Conservation (phyloP, 257 asterid species). For the Scutellaria galericulata region DNA sequence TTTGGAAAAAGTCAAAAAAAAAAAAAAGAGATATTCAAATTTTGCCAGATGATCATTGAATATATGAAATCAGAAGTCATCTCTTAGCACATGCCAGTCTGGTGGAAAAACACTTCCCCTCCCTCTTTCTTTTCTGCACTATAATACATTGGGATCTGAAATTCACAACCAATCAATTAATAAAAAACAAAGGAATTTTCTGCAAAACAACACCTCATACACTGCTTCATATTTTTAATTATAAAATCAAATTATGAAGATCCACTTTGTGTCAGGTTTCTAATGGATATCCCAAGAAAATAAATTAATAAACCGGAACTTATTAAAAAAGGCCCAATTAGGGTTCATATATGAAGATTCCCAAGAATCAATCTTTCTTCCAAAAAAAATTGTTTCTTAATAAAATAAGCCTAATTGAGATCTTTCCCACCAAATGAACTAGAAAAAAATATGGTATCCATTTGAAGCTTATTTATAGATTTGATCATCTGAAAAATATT, state of each 20-base stretch:
- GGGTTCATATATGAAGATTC: slow-evolving; percentile 35
- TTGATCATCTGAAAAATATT: neutral
- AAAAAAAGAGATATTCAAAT: slow-evolving; percentile 32
- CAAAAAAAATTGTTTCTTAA: neutral
- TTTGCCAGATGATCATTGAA: slow-evolving; percentile 43
- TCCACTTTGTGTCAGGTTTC: slow-evolving; percentile 39
- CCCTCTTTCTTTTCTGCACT: slow-evolving; percentile 37
- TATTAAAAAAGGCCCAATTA: slow-evolving; percentile 5
- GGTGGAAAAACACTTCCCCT: slow-evolving; percentile 8
- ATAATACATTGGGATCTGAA: slow-evolving; percentile 53
- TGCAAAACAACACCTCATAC: slow-evolving; percentile 34
- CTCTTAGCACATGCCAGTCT: slow-evolving; percentile 44
- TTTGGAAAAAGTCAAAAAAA: slow-evolving; percentile 37
- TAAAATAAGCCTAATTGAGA: slow-evolving; percentile 20
- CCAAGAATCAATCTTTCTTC: slow-evolving; percentile 32
- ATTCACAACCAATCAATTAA: slow-evolving; percentile 16
- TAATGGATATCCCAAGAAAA: slow-evolving; percentile 24
- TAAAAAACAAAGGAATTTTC: slow-evolving; percentile 7
- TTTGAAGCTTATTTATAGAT: slow-evolving; percentile 9
- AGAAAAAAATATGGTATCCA: slow-evolving; percentile 6
- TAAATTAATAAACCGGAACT: slow-evolving; percentile 2
- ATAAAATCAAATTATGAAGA: slow-evolving; percentile 28
- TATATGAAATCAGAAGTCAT: slow-evolving; percentile 38
- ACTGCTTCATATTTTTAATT: neutral
- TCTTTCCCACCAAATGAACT: slow-evolving; percentile 36